A percentile compares a stretch with the other conserved stretches of the same genome.
Evolutionary conservation across 352 stramenopile genomes (phyloP).

Genomic region (Phytophthora pseudosyringae): DNA sequence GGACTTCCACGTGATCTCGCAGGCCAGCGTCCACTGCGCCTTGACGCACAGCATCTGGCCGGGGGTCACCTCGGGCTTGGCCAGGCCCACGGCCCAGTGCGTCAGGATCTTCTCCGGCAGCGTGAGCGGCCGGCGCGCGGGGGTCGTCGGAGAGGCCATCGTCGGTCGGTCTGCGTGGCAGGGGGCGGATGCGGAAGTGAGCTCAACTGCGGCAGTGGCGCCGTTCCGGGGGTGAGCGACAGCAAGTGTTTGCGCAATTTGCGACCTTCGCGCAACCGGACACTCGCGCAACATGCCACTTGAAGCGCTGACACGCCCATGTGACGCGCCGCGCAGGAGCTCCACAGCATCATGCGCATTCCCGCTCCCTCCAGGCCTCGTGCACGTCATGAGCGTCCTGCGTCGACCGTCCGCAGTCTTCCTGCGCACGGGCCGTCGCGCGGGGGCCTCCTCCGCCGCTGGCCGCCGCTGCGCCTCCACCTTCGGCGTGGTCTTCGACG

Average conservation of each 20-base stretch:
- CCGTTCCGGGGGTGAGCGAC: slow-evolving; percentile 29
- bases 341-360: slow-evolving; percentile 10
- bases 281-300: slow-evolving; percentile 1
- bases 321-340: slow-evolving; percentile 13
- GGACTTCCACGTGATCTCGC: slow-evolving; percentile 90
- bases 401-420: slow-evolving; percentile 12
- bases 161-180: not conserved
- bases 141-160: slow-evolving; percentile 22
- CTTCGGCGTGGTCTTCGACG: slow-evolving; percentile 86
- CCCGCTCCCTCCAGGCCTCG: not conserved
- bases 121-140: slow-evolving; percentile 64
- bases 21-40: slow-evolving; percentile 82
- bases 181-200: slow-evolving; percentile 31
- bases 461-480: slow-evolving; percentile 38
- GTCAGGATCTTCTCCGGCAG: slow-evolving; percentile 87
- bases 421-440: not conserved
- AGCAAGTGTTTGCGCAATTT: slow-evolving; percentile 25
- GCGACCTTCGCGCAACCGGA: slow-evolving; percentile 41
- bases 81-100: slow-evolving; percentile 76
- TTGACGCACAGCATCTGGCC: slow-evolving; percentile 89
- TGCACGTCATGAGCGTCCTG: slow-evolving; percentile 32
- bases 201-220: not conserved
- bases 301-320: slow-evolving; percentile 9
- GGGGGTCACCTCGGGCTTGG: slow-evolving; percentile 62
- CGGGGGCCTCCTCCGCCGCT: not conserved